Base-by-base conservation (phyloP, 75 land plant genomes). In the Pinus tabuliformis region DNA sequence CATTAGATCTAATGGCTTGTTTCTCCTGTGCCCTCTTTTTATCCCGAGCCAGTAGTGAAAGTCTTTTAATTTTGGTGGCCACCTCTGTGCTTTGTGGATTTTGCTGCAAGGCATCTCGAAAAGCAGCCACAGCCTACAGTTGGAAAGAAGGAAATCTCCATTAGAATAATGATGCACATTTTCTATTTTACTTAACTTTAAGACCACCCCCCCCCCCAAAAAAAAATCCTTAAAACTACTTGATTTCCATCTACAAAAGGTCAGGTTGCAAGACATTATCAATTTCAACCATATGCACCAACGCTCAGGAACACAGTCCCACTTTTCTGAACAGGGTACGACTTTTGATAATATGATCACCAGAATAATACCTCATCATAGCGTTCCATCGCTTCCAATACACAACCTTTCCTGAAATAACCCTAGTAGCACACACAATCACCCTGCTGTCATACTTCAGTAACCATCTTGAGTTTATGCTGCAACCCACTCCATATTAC, bases 371-470 rank as follows among this genome's bases (percentile, higher is more conserved):
- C 99, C 80, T 97, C 99, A 73, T 97, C 99, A 84, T 91, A 95
- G 65, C 85, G 84, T 76, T 97, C 91, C 98, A 95, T 89, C 61
- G 99, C 96, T 78, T 97, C 99, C 74, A 95, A 81, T 59, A 88
- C 83, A 83, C 91, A 97, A 74, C 98, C 99, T 87, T 97, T 97
- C 83, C 99, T 84, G 88, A 97, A 97, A 83, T 92, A 97, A 21
- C 99, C 99, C 99, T 97, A 83, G 5, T 79, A 73, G 21, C 57
- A 66, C 66, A 78, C 49, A 72, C 77, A 80, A 84, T 33, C 81
- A 75, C 56, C 57, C 82, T 80, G 52, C 70, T 80, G 59, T 74
- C 72, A 72, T 82, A 57, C 79, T 65, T 70, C 66, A 60, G 75
- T 74, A 59, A 30, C 20, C 26, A 26, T 74, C 26, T 74, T 59